Percentiles rank a stretch among this genome's conserved stretches.
These are phyloP conservation scores for Dendrocalamus latiflorus DNA, from an alignment of 202 grass and related monocot species.

Conservation along the genomic window DNA sequence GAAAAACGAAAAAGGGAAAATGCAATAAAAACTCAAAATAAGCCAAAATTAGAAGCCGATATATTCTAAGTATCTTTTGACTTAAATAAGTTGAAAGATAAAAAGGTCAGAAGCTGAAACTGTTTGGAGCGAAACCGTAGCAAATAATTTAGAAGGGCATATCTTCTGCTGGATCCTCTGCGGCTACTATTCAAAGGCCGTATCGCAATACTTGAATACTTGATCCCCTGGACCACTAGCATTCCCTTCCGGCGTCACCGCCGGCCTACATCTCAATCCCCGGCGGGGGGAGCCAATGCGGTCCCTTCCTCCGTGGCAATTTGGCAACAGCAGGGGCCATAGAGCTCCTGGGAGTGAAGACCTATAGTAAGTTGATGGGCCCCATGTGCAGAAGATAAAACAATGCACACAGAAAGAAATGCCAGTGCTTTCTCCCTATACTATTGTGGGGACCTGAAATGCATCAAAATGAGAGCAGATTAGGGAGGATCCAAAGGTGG, in stretches of 20 bases:
- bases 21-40: no score
- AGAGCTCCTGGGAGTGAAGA: conserved; percentile 14
- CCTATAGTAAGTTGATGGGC: conserved; percentile 3
- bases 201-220: conserved; percentile 11
- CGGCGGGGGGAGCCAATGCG: not conserved
- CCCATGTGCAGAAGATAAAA: conserved; percentile 38
- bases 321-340: not conserved
- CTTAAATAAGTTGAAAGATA: no score
- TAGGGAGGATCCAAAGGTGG: conserved; percentile 51
- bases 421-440: not conserved
- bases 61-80: no score
- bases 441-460: conserved; percentile 29
- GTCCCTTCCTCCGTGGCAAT: no score
- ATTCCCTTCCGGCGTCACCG: no score
- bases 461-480: conserved; percentile 45
- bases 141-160: not conserved
- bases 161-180: conserved; percentile 14
- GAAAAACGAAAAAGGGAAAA: no score
- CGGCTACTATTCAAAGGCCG: not conserved
- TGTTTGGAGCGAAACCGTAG: no score
- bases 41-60: no score
- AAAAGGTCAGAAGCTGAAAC: no score
- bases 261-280: conserved; percentile 27
- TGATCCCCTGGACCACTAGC: conserved; percentile 27
- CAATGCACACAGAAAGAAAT: conserved; percentile 35